These are phyloP conservation scores for Moesziomyces antarcticus DNA, from an alignment of 1,284 basidiomycete species.

Conservation along the genomic window DNA sequence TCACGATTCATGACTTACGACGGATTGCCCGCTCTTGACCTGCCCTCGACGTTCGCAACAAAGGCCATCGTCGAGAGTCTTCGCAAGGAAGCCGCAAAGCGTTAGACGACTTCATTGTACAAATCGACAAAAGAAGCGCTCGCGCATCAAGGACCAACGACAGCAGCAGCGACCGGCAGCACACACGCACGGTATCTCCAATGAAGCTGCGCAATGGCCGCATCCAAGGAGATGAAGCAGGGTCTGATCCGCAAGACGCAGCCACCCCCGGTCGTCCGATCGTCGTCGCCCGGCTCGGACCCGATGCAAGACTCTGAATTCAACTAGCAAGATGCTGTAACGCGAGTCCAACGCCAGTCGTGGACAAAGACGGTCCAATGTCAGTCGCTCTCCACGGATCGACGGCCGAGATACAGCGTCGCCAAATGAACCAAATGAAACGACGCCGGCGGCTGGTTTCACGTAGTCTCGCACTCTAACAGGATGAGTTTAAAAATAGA, in stretches of 20 bases:
- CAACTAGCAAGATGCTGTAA: no score
- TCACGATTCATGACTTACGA: background rate
- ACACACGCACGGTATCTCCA: no score
- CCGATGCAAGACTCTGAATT: no score
- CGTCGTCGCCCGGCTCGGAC: no score
- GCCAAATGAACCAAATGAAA: background rate
- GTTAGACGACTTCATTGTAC: background rate
- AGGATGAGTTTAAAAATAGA: no score
- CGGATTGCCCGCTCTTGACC: no score
- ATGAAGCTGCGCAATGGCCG: background rate
- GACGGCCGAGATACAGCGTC: no score
- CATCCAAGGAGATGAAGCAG: background rate
- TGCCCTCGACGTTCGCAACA: background rate
- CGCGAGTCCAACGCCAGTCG: no score
- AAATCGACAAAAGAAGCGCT: background rate
- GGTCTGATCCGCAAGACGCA: background rate
- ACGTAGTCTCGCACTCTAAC: no score
- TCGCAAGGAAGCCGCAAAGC: slow-evolving; percentile 42
- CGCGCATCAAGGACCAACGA: no score
- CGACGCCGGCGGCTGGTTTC: no score
- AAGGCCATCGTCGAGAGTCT: slow-evolving; percentile 42
- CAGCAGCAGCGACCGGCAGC: background rate
- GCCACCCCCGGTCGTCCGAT: no score
- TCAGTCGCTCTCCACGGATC: background rate
- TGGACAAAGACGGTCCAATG: background rate